These are phyloP conservation scores for Diaporthe capsici DNA, from an alignment of 2,329 filamentous ascomycete genomes.

Conservation along the genomic window DNA sequence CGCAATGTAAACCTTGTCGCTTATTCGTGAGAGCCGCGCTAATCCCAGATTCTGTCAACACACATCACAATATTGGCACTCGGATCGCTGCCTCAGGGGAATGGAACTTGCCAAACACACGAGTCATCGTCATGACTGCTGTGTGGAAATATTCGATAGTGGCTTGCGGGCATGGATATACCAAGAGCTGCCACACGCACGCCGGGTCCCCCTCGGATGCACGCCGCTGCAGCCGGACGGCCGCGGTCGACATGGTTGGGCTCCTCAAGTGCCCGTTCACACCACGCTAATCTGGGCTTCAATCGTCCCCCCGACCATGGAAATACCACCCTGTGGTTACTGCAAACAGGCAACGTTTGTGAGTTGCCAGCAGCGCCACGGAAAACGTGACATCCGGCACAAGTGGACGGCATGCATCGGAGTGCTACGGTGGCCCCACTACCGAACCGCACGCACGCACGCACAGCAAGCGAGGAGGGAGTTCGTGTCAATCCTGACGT, in stretches of 20 bases:
- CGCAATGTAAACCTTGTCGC: neutral
- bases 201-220: slow-evolving; percentile 19
- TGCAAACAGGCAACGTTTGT: neutral
- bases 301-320: neutral
- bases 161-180: neutral
- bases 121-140: neutral
- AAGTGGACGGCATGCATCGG: neutral
- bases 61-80: neutral
- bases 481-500: neutral
- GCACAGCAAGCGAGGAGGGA: no score
- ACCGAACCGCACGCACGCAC: neutral
- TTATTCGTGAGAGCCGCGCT: neutral
- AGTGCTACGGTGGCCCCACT: neutral
- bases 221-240: slow-evolving; percentile 20
- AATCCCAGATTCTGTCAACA: neutral
- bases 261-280: neutral
- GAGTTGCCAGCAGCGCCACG: neutral
- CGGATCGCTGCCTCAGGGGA: slow-evolving; percentile 5
- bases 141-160: neutral
- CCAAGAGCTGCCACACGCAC: slow-evolving; percentile 20
- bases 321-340: slow-evolving; percentile 11
- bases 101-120: slow-evolving; percentile 9
- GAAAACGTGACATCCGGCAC: slow-evolving; percentile 21
- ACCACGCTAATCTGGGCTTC: neutral
- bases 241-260: neutral